phyloP scores from a whole-genome alignment of 1,139 yeast genomes.

The Zygosaccharomyces pseudobailii region DNA sequence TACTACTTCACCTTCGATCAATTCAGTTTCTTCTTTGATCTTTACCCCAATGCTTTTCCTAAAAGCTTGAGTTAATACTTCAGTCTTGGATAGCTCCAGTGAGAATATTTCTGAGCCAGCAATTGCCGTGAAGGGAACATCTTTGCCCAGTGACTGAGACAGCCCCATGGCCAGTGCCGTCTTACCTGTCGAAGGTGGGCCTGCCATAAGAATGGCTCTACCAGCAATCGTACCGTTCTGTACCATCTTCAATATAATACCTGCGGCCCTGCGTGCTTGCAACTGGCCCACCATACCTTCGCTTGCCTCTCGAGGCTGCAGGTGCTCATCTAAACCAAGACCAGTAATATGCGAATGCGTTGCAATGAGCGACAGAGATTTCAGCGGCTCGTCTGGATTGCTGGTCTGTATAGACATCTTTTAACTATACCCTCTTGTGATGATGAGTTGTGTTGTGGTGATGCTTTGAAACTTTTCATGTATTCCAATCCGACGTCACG shows the following conservation, averaged over 20 bases:
- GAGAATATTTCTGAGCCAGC: conserved; percentile 94
- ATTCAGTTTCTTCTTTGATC: conserved; percentile 94
- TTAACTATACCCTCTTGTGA: not conserved
- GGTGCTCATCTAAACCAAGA: conserved; percentile 83
- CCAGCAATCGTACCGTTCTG: conserved; percentile 95
- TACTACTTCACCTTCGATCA: conserved; percentile 97
- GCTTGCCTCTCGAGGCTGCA: conserved; percentile 70
- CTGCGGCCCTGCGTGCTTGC: conserved; percentile 94
- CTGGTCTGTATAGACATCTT: conserved; percentile 43
- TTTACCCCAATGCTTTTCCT: conserved; percentile 92
- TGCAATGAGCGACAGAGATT: conserved; percentile 72
- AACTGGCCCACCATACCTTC: conserved; percentile 99
- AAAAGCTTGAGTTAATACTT: conserved; percentile 92
- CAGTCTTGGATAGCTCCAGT: conserved; percentile 88
- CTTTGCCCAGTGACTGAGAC: conserved; percentile 80
- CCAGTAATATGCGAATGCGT: conserved; percentile 98
- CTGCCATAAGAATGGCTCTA: conserved; percentile 90
- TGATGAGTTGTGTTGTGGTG: conserved; percentile 1
- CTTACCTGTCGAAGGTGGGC: conserved; percentile 98
- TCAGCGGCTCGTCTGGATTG: conserved; percentile 40
- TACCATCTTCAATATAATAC: conserved; percentile 86
- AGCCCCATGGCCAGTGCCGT: conserved; percentile 98
- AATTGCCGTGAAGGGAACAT: conserved; percentile 93
- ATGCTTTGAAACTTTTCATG: conserved; percentile 2
- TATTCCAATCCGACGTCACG: not conserved